A percentile compares a stretch with the other conserved stretches of the same genome.
phyloP scores from a whole-genome alignment of 78 protist genomes.

The Emiliania huxleyi region DNA sequence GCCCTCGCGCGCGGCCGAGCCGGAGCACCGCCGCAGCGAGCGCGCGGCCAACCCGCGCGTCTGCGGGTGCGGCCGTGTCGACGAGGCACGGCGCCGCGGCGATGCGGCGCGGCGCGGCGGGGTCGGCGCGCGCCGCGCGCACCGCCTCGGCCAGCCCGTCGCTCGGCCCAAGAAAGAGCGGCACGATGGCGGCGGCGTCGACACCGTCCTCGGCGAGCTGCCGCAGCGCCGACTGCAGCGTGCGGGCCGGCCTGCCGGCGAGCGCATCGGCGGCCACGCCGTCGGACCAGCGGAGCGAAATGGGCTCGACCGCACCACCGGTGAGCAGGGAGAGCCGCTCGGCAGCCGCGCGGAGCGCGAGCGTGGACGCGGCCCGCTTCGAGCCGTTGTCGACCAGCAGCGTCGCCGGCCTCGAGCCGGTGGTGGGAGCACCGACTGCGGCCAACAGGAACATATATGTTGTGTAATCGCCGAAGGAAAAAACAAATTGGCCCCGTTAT shows the following conservation, averaged over 20 bases:
- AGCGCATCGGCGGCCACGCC: neutral
- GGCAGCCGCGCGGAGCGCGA: slow-evolving; percentile 19
- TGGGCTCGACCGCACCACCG: neutral
- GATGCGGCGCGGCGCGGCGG: neutral
- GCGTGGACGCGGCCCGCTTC: slow-evolving; percentile 29
- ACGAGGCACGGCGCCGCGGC: neutral
- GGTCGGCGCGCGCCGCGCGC: neutral
- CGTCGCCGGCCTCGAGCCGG: too few relatives aligned
- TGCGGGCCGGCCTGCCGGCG: neutral
- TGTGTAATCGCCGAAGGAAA: too few relatives aligned
- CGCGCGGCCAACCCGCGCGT: slow-evolving; percentile 12
- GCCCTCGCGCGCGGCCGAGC: neutral
- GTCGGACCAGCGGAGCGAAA: neutral
- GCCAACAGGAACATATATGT: too few relatives aligned
- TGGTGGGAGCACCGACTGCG: too few relatives aligned
- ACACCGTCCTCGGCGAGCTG: neutral
- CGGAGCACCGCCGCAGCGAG: neutral
- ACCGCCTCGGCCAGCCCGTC: neutral
- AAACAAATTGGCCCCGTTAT: too few relatives aligned
- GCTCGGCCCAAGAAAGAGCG: slow-evolving; percentile 50
- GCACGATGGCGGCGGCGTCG: neutral
- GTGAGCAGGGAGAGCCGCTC: neutral
- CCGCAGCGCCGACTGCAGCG: neutral
- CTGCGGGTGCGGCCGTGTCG: neutral
- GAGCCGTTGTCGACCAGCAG: slow-evolving; percentile 47